Conservation (phyloP, 139 green algal species). For the Coccomyxa sp. region DNA sequence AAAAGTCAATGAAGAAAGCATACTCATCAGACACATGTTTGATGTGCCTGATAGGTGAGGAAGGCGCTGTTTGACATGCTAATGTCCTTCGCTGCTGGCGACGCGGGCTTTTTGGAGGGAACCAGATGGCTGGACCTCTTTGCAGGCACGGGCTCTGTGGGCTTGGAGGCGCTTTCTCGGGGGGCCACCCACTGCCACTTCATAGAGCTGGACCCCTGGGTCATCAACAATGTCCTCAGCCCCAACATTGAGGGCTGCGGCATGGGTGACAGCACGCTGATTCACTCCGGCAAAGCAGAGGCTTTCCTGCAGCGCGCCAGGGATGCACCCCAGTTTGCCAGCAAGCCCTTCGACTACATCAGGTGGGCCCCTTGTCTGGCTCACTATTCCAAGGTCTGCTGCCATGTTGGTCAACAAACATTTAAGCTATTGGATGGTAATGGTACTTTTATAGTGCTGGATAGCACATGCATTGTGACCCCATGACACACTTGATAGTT, state of each 20-base stretch:
- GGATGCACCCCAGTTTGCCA: constrained; percentile 30
- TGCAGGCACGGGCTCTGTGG: constrained; percentile 65
- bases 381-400: not conserved
- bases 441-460: too few species aligned
- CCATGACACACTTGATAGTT: not conserved
- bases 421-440: not conserved
- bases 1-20: too few species aligned
- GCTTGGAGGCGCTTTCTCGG: constrained; percentile 58
- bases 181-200: constrained; percentile 22
- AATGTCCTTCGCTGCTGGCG: constrained; percentile 31
- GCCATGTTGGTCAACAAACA: not conserved
- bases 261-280: constrained; percentile 19
- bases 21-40: too few species aligned
- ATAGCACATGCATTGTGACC: not conserved
- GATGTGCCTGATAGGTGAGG: constrained; percentile 9
- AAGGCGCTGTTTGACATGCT: constrained; percentile 80
- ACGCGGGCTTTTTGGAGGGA: constrained; percentile 10
- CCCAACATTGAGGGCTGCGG: constrained; percentile 46
- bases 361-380: not conserved
- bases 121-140: constrained; percentile 78
- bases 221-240: constrained; percentile 56
- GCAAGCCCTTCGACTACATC: constrained; percentile 87
- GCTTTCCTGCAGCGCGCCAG: constrained; percentile 58
- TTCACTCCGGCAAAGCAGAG: constrained; percentile 67
- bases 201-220: constrained; percentile 50